Base-by-base conservation (phyloP, 768 basidiomycete genomes). In the Fistulinella prunicolor region DNA sequence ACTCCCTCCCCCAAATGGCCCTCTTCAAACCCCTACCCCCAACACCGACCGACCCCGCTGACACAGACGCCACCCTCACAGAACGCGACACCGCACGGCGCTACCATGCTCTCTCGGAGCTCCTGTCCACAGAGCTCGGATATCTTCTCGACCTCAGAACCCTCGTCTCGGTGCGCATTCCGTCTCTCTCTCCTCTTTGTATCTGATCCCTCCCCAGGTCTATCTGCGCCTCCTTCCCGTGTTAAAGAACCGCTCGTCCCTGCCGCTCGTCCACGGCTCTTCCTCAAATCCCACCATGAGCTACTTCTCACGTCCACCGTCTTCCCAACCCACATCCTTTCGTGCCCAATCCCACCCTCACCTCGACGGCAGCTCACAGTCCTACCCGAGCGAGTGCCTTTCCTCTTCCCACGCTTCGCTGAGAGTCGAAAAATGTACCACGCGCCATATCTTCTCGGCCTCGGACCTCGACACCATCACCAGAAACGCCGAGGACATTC, bases 41-140 rank as follows among this genome's bases (percentile, higher is more conserved):
- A 9, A 47, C 28, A 45, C 57, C 16, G 26, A 24, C 44, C 36
- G n/a, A 23, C 21, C 17, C 30, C 30, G 30, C 26, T 10, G 21
- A 1, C 17, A 14, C 24, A 20, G 22, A 39, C n/a, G 26, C 3
- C 24, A 29, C 34, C 12, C 22, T 6, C 17, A 9, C 42, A 6
- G 45, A 50, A 12, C 45, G 47, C 28, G 82, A 84, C 40, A 60
- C 71, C 29, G 55, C 73, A 13, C 64, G 81, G 41, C 76, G 72
- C 46, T 85, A 78, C 53, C 85, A 96, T 59, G 87, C 91, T 6
- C 77, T 97, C 42, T 75, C 82, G 55, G 95, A 97, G 68, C 72
- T 98, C 34, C 75, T 97, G 21, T 74, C 80, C 48, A 94, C 93
- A 1, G 95, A 98, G 71, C 72, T 81, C 17, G 81, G 82, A 7